Base-by-base conservation (phyloP, 1,284 basidiomycete species). In the Fomitopsis pinicola region DNA sequence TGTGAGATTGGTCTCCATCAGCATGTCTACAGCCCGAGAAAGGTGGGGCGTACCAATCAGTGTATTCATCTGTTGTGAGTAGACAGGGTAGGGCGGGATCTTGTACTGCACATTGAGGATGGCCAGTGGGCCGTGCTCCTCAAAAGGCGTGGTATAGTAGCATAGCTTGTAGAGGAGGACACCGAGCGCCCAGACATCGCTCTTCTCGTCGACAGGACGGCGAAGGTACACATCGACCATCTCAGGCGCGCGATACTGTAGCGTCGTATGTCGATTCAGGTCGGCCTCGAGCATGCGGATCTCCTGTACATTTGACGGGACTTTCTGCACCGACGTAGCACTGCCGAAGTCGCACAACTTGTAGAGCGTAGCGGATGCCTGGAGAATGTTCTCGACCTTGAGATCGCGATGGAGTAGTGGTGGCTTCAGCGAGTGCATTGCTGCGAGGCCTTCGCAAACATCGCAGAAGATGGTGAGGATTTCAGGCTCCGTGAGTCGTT, bases 331-430 rank as follows among this genome's bases (percentile, higher is more conserved):
- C 1, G 88, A 85, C 0, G 90, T 90, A 2, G 97, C 92, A 30
- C 95, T 97, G 46, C 97, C 97, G 76, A 99, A 99, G 74, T 99
- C 97, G 75, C 97, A 99, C 15, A 99, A 83, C 75, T 99, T 99
- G 83, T 91, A 99, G 2, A 88, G 87, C 19, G 87, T 86, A 8
- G 78, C 75, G 30, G 84, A 86, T 59, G 87, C 86, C 73, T 89
- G 92, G 0, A 99, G 86, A 69, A 99, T 98, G 75, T 99, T 99
- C 76, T 99, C 97, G 46, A 98, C 95, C 77, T 99, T 99, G 72
- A 99, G 86, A 77, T 99, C 97, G 46, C 97, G 92, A 73, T 99
- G 97, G 42, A 99, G 83, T 52, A 99, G 82, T 14, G 95, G 85
- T 2, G 95, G 93, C 42, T 88, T 85, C 57, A 94, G 86, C 64